Conservation (phyloP, 2,329 filamentous ascomycete genomes). For the Apiospora koreana region DNA sequence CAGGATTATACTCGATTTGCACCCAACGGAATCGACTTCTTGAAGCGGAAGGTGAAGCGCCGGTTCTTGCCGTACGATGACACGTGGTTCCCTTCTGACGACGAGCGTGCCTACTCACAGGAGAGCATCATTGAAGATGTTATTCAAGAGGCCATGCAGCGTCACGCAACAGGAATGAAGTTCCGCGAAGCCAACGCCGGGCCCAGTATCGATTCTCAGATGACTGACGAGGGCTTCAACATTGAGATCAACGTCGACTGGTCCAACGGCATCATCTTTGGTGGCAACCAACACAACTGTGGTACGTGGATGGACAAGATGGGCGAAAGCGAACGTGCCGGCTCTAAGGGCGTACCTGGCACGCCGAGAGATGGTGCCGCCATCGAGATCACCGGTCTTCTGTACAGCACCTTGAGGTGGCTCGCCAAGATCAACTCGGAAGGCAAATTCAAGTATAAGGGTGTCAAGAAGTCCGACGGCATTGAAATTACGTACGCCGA, state of each 20-base stretch:
- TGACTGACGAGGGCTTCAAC: constrained; percentile 90
- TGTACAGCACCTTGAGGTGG: constrained; percentile 90
- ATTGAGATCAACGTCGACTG: constrained; percentile 91
- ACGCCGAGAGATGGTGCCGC: constrained; percentile 97
- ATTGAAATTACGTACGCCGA: constrained; percentile 66
- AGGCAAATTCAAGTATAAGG: constrained; percentile 71
- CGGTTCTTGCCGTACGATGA: constrained; percentile 95
- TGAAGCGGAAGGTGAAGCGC: constrained; percentile 76
- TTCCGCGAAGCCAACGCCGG: constrained; percentile 96
- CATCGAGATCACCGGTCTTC: constrained; percentile 89
- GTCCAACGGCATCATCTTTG: constrained; percentile 87
- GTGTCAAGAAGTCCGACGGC: constrained; percentile 68
- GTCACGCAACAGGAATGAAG: constrained; percentile 86
- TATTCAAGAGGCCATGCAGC: constrained; percentile 89
- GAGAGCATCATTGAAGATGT: constrained; percentile 84
- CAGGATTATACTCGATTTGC: constrained; percentile 88
- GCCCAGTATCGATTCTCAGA: constrained; percentile 83
- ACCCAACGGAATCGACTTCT: constrained; percentile 71
- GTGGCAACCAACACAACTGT: constrained; percentile 92
- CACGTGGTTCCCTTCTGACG: constrained; percentile 84
- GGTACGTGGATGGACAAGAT: constrained; percentile 99
- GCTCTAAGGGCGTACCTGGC: constrained; percentile 89
- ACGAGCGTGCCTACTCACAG: constrained; percentile 81
- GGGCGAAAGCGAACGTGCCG: constrained; percentile 92
- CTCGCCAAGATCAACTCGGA: constrained; percentile 65